A percentile compares a stretch with the other conserved stretches of the same genome.
Conservation (phyloP, 257 asterid species). For the Solanum pimpinellifolium region DNA sequence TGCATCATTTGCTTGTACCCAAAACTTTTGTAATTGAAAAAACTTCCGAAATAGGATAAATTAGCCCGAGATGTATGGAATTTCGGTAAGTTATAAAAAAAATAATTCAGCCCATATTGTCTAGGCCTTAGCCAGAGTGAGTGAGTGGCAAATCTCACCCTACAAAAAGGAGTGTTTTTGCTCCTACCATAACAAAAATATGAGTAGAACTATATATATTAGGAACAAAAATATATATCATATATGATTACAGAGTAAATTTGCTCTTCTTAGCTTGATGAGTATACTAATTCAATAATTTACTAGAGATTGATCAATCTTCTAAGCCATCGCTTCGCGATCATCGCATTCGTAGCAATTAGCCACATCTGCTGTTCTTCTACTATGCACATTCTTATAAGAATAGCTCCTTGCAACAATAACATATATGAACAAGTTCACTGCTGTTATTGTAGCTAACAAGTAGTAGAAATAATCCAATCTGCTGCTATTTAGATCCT, state of each 20-base stretch:
- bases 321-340: constrained; percentile 13
- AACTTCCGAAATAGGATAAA: too few species aligned
- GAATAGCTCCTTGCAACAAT: constrained; percentile 46
- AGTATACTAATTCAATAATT: background rate
- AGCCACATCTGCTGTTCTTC: constrained; percentile 31
- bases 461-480: constrained; percentile 61
- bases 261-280: background rate
- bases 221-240: background rate
- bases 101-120: background rate
- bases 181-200: background rate
- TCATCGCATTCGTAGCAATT: constrained; percentile 26
- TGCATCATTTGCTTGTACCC: too few species aligned
- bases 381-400: constrained; percentile 49
- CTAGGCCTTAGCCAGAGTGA: background rate
- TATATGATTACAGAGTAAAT: background rate
- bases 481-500: constrained; percentile 37
- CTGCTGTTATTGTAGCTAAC: constrained; percentile 38
- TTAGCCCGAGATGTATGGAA: too few species aligned
- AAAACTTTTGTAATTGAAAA: too few species aligned
- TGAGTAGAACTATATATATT: background rate
- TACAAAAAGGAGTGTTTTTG: background rate
- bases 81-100: too few species aligned
- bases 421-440: constrained; percentile 28
- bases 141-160: background rate
- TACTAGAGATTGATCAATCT: background rate